Conservation (phyloP, 257 asterid species). For the Penstemon davidsonii region DNA sequence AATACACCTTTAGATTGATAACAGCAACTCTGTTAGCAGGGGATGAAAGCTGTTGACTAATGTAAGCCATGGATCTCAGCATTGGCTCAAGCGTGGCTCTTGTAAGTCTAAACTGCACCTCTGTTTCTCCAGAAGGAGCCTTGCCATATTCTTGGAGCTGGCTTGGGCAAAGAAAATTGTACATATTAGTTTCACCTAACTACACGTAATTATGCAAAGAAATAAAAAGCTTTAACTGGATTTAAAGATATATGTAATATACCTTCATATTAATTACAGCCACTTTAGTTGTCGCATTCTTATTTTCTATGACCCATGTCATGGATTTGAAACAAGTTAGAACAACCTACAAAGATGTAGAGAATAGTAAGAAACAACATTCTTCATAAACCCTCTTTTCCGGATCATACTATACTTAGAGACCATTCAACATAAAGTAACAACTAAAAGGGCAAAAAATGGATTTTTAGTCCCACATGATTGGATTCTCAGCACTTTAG, state of each 20-base stretch:
- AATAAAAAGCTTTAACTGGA: constrained; percentile 2
- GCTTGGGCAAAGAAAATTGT: constrained; percentile 39
- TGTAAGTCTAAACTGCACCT: constrained; percentile 76
- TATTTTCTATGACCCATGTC: constrained; percentile 68
- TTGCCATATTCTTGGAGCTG: constrained; percentile 81
- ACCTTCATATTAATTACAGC: constrained; percentile 79
- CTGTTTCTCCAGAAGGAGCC: constrained; percentile 65
- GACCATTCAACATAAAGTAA: constrained; percentile 6
- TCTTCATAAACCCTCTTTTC: background rate
- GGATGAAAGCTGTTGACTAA: constrained; percentile 67
- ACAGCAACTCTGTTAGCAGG: constrained; percentile 80
- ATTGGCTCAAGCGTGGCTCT: constrained; percentile 74
- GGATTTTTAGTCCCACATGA: too few relatives aligned
- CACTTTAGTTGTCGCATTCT: constrained; percentile 53
- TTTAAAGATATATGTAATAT: constrained; percentile 22
- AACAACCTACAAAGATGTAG: constrained; percentile 51
- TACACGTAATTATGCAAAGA: constrained; percentile 19
- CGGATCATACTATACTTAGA: constrained; percentile 5
- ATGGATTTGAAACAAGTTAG: constrained; percentile 75
- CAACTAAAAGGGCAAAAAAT: constrained; percentile 1
- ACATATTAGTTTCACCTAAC: constrained; percentile 32
- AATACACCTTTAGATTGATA: constrained; percentile 68
- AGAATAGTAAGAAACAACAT: constrained; percentile 21
- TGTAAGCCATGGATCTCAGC: constrained; percentile 78
- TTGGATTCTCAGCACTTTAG: too few relatives aligned